Evolutionary conservation across 306 rosid species (phyloP).

Genomic region (Rosa multiflora): DNA sequence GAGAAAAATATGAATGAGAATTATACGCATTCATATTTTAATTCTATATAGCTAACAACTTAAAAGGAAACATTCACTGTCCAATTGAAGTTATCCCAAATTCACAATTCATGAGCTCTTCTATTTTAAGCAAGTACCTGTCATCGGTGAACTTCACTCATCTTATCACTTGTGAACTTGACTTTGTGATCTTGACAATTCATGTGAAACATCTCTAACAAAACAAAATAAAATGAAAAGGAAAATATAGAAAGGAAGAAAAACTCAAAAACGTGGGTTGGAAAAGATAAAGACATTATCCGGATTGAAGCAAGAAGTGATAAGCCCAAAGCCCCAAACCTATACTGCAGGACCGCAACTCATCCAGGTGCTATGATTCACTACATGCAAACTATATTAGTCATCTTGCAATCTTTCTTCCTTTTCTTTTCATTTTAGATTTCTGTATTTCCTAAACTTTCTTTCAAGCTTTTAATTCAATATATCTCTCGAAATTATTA

Average conservation of each 20-base stretch:
- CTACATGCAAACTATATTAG: not conserved
- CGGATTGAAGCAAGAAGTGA: not conserved
- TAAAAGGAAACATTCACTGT: no score
- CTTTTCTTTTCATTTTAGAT: no score
- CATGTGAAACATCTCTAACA: not conserved
- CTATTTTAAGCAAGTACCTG: not conserved
- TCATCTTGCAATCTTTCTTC: not conserved
- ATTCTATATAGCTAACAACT: no score
- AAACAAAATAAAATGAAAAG: not conserved
- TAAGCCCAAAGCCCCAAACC: not conserved
- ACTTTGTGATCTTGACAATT: slow-evolving; percentile 2
- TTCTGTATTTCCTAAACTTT: no score
- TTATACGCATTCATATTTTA: no score
- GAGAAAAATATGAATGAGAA: no score
- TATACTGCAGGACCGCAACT: not conserved
- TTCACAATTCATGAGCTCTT: no score
- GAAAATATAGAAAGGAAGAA: not conserved
- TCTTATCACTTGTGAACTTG: not conserved
- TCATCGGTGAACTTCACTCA: not conserved
- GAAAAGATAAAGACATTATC: not conserved
- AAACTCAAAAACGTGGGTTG: not conserved
- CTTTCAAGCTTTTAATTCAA: no score
- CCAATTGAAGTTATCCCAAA: no score
- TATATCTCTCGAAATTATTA: no score
- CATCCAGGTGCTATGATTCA: not conserved